phyloP scores from a whole-genome alignment of 2,329 filamentous ascomycete genomes.

The Aphanoascus verrucosus region DNA sequence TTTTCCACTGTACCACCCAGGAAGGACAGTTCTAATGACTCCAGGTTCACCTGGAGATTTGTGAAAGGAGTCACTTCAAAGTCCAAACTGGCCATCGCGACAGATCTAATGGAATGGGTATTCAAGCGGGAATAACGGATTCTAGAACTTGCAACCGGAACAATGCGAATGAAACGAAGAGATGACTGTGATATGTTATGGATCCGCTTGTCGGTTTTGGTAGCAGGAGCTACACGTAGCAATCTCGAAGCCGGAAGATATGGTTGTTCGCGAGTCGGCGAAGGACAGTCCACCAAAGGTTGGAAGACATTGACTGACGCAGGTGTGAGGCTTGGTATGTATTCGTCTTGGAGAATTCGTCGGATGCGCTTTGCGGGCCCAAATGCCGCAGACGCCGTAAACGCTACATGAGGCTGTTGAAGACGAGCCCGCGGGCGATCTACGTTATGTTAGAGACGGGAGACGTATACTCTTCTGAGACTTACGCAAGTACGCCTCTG shows the following conservation, averaged over 20 bases:
- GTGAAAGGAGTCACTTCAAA: constrained; percentile 46
- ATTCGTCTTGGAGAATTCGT: constrained; percentile 37
- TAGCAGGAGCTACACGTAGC: constrained; percentile 45
- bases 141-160: constrained; percentile 47
- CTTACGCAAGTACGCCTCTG: constrained; percentile 35
- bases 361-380: constrained; percentile 35
- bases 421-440: constrained; percentile 43
- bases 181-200: constrained; percentile 46
- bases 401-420: constrained; percentile 46
- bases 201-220: constrained; percentile 39
- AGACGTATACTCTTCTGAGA: neutral
- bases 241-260: constrained; percentile 49
- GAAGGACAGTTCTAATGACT: constrained; percentile 39
- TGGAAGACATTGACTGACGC: constrained; percentile 49
- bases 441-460: constrained; percentile 11
- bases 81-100: constrained; percentile 44
- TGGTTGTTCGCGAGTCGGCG: constrained; percentile 33
- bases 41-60: constrained; percentile 40
- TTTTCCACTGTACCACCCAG: constrained; percentile 39
- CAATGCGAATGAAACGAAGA: constrained; percentile 44
- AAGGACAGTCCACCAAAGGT: constrained; percentile 42
- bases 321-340: constrained; percentile 45
- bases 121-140: constrained; percentile 45
- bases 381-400: constrained; percentile 40
- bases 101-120: constrained; percentile 34